phyloP scores from a whole-genome alignment of 179 eudicot species.

The Kewa caespitosa region DNA sequence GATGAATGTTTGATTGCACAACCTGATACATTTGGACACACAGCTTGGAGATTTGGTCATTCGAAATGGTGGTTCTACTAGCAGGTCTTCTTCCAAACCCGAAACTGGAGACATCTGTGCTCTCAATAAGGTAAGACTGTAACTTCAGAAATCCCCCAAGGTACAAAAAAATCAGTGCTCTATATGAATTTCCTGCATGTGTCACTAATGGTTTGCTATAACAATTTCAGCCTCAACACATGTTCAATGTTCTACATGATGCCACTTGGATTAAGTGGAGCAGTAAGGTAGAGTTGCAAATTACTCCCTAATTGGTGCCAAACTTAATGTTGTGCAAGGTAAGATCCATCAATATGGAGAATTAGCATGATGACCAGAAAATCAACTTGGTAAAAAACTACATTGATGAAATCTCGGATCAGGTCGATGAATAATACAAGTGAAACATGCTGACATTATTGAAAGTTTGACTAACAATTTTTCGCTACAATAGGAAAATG shows the following conservation, averaged over 20 bases:
- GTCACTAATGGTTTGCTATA: not conserved
- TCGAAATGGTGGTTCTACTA: conserved; percentile 43
- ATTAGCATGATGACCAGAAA: too few relatives aligned
- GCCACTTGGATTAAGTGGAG: conserved; percentile 50
- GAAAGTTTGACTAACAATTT: too few relatives aligned
- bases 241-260: conserved; percentile 39
- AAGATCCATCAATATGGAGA: too few relatives aligned
- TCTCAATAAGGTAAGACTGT: conserved; percentile 38
- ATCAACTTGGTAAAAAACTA: too few relatives aligned
- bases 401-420: too few relatives aligned
- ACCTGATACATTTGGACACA: not conserved
- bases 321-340: too few relatives aligned
- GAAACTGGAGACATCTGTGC: conserved; percentile 43
- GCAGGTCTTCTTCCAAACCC: conserved; percentile 55
- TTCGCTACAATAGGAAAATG: too few relatives aligned
- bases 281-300: conserved; percentile 35
- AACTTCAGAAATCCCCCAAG: not conserved
- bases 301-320: too few relatives aligned
- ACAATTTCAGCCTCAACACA: conserved; percentile 43
- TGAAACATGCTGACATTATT: too few relatives aligned
- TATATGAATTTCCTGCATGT: not conserved
- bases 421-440: too few relatives aligned
- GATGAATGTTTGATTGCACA: too few relatives aligned
- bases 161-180: too few relatives aligned
- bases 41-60: conserved; percentile 52